Evolutionary conservation across 164 flowering plant species (phyloP).

Genomic region (Nymphaea colorata): DNA sequence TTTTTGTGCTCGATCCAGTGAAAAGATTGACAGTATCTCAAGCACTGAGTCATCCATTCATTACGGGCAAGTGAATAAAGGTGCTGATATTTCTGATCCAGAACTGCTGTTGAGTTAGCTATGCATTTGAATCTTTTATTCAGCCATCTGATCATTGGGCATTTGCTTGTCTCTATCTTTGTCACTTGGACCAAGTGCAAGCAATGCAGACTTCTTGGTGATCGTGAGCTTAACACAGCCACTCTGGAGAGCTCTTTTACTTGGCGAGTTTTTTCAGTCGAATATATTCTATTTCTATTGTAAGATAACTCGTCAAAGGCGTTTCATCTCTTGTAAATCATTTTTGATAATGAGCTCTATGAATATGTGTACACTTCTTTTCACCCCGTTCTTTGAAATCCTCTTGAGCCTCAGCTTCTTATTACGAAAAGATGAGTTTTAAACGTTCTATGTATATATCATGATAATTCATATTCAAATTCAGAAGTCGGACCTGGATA

Average conservation of each 20-base stretch:
- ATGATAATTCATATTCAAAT: no score
- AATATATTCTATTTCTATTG: constrained; percentile 82
- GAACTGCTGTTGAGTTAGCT: constrained; percentile 63
- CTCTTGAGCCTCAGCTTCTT: background rate
- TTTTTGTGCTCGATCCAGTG: constrained; percentile 89
- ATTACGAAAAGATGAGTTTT: no score
- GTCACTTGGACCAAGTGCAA: constrained; percentile 34
- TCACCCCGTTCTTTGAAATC: background rate
- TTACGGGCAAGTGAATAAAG: constrained; percentile 99
- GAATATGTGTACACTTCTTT: constrained; percentile 11
- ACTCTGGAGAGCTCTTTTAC: constrained; percentile 41
- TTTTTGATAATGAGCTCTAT: constrained; percentile 39
- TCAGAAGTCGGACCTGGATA: no score
- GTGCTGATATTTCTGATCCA: constrained; percentile 76
- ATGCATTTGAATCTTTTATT: constrained; percentile 29
- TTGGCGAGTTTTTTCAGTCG: constrained; percentile 68
- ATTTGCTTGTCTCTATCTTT: constrained; percentile 56
- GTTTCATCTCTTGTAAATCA: constrained; percentile 52
- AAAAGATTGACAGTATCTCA: constrained; percentile 95
- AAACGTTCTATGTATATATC: no score
- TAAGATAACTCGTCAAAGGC: constrained; percentile 94
- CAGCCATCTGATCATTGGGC: constrained; percentile 69
- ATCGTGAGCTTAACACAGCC: constrained; percentile 36
- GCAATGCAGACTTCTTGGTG: constrained; percentile 28
- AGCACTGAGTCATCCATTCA: constrained; percentile 93